These are phyloP conservation scores for Pseudoperonospora humuli DNA, from an alignment of 352 stramenopile genomes.

Conservation along the genomic window DNA sequence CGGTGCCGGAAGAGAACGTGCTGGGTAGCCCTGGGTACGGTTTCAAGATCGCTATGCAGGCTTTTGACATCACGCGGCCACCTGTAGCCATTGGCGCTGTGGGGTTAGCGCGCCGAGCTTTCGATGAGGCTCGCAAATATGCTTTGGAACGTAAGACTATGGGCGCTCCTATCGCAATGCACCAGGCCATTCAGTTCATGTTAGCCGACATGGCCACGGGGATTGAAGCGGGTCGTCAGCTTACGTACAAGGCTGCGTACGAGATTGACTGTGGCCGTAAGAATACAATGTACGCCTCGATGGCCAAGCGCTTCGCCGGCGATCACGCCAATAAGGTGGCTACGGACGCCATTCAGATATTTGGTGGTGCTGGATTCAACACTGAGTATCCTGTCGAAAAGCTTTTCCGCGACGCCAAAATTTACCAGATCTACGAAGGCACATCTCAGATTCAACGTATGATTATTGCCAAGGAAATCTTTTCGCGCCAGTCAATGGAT, in stretches of 20 bases:
- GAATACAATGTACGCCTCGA: conserved; percentile 87
- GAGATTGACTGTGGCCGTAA: conserved; percentile 85
- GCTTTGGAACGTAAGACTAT: conserved; percentile 84
- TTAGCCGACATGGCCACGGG: conserved; percentile 87
- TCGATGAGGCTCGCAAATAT: conserved; percentile 87
- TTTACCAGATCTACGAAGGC: conserved; percentile 90
- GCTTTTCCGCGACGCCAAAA: conserved; percentile 88
- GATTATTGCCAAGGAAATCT: conserved; percentile 87
- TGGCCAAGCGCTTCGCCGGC: conserved; percentile 86
- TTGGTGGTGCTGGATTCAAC: conserved; percentile 87
- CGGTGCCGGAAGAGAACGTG: conserved; percentile 83
- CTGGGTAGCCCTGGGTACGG: conserved; percentile 80
- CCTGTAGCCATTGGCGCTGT: conserved; percentile 84
- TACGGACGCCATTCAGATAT: conserved; percentile 88
- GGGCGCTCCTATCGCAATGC: conserved; percentile 72
- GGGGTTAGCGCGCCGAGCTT: conserved; percentile 75
- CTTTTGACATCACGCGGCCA: conserved; percentile 87
- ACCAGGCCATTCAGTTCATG: conserved; percentile 88
- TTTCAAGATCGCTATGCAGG: conserved; percentile 91
- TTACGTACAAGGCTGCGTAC: conserved; percentile 87
- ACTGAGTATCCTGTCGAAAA: conserved; percentile 91
- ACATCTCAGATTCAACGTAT: conserved; percentile 89
- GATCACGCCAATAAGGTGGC: conserved; percentile 83
- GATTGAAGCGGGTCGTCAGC: conserved; percentile 75
- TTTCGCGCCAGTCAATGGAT: conserved; percentile 58